A percentile compares a stretch with the other conserved stretches of the same genome.
phyloP scores from a whole-genome alignment of 2,329 filamentous ascomycete genomes.

The Exophiala viscosa region DNA sequence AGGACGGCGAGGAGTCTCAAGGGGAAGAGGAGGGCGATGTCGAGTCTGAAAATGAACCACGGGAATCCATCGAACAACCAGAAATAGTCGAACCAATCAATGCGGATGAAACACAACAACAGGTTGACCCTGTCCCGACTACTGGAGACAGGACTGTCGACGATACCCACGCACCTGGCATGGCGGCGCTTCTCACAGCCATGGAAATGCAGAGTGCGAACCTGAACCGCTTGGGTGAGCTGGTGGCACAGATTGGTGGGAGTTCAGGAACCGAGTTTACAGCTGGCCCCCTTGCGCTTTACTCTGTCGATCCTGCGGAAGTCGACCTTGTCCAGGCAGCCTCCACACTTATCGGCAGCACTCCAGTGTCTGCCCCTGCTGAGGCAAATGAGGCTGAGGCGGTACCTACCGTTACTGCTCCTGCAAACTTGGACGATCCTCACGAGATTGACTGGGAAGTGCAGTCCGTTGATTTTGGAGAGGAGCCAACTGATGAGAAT shows the following conservation, averaged over 20 bases:
- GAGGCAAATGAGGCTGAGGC: background rate
- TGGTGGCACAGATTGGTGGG: too few species aligned
- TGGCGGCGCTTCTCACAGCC: too few species aligned
- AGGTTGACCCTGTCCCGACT: too few species aligned
- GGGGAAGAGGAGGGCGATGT: slow-evolving; percentile 11
- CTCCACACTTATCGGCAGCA: background rate
- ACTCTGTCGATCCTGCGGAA: too few species aligned
- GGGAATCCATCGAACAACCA: background rate
- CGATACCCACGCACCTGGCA: too few species aligned
- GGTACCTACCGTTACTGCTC: background rate
- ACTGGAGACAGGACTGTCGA: too few species aligned
- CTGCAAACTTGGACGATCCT: slow-evolving; percentile 17
- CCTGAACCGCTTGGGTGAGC: too few species aligned
- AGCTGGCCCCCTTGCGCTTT: too few species aligned
- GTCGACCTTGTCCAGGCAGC: background rate
- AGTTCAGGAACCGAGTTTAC: too few species aligned
- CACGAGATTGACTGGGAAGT: slow-evolving; percentile 26
- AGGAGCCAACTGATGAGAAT: slow-evolving; percentile 20
- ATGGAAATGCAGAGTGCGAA: too few species aligned
- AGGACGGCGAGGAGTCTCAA: slow-evolving; percentile 22
- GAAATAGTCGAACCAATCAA: background rate
- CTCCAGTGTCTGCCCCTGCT: background rate
- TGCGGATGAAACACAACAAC: background rate
- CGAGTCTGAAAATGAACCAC: slow-evolving; percentile 4
- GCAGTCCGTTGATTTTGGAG: slow-evolving; percentile 39